Conservation (phyloP, 345 rosid species). For the Punica granatum region DNA sequence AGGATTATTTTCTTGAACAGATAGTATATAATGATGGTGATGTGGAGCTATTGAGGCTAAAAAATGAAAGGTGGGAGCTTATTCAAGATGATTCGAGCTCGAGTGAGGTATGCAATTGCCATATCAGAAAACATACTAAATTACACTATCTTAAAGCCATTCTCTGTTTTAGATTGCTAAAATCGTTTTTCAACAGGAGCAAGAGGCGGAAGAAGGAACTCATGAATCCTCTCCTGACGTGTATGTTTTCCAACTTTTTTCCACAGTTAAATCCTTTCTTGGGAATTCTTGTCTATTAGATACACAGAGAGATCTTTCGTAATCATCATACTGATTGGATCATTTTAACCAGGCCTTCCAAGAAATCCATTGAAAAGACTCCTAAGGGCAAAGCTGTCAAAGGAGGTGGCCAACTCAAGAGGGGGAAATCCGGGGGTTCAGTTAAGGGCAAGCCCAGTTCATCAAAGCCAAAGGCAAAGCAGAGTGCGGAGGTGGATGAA, state of each 20-base stretch:
- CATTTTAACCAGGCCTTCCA: neutral
- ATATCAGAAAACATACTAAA: neutral
- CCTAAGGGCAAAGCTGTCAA: neutral
- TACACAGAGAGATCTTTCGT: neutral
- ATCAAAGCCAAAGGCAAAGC: neutral
- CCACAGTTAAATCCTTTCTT: neutral
- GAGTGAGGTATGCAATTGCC: neutral
- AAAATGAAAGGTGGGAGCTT: constrained; percentile 50
- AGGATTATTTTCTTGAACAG: constrained; percentile 26
- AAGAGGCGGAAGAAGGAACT: constrained; percentile 4
- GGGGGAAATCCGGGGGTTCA: neutral
- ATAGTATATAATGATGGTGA: constrained; percentile 80
- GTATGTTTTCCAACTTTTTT: neutral
- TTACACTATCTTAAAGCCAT: neutral
- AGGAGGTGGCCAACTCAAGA: neutral
- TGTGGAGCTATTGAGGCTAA: constrained; percentile 48
- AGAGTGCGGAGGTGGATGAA: neutral
- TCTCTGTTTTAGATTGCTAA: neutral
- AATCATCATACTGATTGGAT: neutral
- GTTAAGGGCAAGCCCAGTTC: constrained; percentile 1
- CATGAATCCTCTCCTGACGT: neutral
- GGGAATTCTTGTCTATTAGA: neutral
- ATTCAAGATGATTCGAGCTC: constrained; percentile 25
- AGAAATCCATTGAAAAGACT: neutral
- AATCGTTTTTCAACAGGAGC: constrained; percentile 2